These are phyloP conservation scores for Aspergillus fumigatus DNA, from an alignment of 2,329 filamentous ascomycete species.

Conservation along the genomic window DNA sequence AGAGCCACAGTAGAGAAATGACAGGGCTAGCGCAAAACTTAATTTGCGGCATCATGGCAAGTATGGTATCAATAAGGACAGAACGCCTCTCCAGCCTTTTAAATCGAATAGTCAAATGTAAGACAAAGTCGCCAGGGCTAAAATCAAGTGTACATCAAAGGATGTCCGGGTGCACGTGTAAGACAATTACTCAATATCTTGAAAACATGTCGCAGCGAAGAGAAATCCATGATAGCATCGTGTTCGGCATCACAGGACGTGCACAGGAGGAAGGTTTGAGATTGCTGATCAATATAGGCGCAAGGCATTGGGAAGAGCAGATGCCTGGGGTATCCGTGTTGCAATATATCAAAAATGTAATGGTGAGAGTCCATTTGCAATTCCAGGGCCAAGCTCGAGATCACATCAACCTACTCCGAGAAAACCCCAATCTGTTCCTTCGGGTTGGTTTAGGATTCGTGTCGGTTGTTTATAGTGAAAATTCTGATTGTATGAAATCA, in stretches of 20 bases:
- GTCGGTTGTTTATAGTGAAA: constrained; percentile 31
- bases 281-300: not conserved
- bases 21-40: not conserved
- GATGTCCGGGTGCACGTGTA: not conserved
- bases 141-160: not conserved
- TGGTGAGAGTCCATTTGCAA: not conserved
- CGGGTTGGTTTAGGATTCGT: constrained; percentile 34
- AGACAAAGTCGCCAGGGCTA: not conserved
- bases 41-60: not conserved
- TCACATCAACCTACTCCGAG: constrained; percentile 31
- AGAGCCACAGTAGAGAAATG: not conserved
- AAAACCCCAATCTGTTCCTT: constrained; percentile 39
- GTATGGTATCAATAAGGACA: not conserved
- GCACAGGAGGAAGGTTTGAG: not conserved
- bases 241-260: not conserved
- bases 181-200: not conserved
- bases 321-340: not conserved
- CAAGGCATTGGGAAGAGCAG: not conserved
- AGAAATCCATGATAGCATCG: not conserved
- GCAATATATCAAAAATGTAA: not conserved
- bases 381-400: not conserved
- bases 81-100: not conserved
- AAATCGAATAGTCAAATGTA: not conserved
- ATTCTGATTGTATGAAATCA: constrained; percentile 30
- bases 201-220: not conserved